A percentile compares a stretch with the other conserved stretches of the same genome.
Conservation (phyloP, 352 stramenopile genomes). For the Globisporangium alternatum region DNA sequence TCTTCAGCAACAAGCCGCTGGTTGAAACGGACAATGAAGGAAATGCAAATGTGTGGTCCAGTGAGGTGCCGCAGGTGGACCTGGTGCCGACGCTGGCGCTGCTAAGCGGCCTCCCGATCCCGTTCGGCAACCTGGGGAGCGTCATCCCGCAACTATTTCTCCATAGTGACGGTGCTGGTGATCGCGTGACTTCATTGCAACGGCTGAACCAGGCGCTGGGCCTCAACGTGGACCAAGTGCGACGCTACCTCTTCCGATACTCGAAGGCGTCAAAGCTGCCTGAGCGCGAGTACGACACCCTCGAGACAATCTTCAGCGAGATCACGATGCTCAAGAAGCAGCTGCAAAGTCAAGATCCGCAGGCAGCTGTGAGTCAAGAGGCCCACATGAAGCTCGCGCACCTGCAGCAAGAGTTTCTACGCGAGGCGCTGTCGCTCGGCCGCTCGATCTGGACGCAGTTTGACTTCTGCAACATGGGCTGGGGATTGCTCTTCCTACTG, state of each 20-base stretch:
- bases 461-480: constrained; percentile 73
- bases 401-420: constrained; percentile 56
- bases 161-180: background rate
- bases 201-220: constrained; percentile 63
- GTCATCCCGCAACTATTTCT: constrained; percentile 92
- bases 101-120: constrained; percentile 93
- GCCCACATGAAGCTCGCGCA: constrained; percentile 33
- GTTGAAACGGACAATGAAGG: constrained; percentile 16
- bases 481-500: constrained; percentile 51
- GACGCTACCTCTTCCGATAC: constrained; percentile 72
- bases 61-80: constrained; percentile 92
- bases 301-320: constrained; percentile 51
- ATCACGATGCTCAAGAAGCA: constrained; percentile 32
- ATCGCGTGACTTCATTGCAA: constrained; percentile 27
- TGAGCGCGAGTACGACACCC: constrained; percentile 44
- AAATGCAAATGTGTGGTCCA: constrained; percentile 13
- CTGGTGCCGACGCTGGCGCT: constrained; percentile 95
- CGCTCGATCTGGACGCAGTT: constrained; percentile 88
- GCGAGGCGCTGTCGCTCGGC: constrained; percentile 57
- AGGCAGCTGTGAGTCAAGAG: constrained; percentile 18
- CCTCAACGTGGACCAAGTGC: constrained; percentile 85
- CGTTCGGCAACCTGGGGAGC: constrained; percentile 94
- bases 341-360: constrained; percentile 19
- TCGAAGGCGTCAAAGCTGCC: constrained; percentile 65
- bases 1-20: constrained; percentile 73